A percentile compares a stretch with the other conserved stretches of the same genome.
Evolutionary conservation across 306 rosid species (phyloP).

Genomic region (Trichosanthes cucumerina): DNA sequence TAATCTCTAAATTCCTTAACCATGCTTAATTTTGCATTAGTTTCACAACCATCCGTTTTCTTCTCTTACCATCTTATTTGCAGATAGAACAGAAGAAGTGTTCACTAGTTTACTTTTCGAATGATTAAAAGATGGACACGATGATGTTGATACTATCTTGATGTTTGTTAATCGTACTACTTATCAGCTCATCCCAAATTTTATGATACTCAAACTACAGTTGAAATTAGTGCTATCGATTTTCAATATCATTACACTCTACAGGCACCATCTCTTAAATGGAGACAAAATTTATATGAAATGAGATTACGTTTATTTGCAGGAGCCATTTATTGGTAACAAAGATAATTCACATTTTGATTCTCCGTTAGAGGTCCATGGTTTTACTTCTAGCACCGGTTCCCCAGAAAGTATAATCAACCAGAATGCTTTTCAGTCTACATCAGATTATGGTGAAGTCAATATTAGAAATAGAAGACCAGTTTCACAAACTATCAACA

Average conservation of each 20-base stretch:
- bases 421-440: constrained; percentile 15
- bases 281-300: not conserved
- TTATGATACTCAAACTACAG: not conserved
- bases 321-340: constrained; percentile 32
- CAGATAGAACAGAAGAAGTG: not conserved
- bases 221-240: not conserved
- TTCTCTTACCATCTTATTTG: not conserved
- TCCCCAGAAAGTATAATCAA: constrained; percentile 3
- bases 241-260: not conserved
- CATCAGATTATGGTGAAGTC: constrained; percentile 23
- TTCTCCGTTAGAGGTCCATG: constrained; percentile 24
- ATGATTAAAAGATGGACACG: not conserved
- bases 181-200: not conserved
- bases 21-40: not conserved
- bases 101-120: not conserved
- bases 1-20: not conserved
- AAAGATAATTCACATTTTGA: constrained; percentile 36
- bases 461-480: constrained; percentile 2
- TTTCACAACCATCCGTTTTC: not conserved
- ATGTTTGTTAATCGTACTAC: not conserved
- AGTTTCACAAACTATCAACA: constrained; percentile 19
- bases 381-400: constrained; percentile 15
- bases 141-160: not conserved
- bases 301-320: constrained; percentile 3
- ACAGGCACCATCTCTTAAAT: not conserved